Base-by-base conservation (phyloP, 2,329 filamentous ascomycete genomes). In the Verticillium nubilum region DNA sequence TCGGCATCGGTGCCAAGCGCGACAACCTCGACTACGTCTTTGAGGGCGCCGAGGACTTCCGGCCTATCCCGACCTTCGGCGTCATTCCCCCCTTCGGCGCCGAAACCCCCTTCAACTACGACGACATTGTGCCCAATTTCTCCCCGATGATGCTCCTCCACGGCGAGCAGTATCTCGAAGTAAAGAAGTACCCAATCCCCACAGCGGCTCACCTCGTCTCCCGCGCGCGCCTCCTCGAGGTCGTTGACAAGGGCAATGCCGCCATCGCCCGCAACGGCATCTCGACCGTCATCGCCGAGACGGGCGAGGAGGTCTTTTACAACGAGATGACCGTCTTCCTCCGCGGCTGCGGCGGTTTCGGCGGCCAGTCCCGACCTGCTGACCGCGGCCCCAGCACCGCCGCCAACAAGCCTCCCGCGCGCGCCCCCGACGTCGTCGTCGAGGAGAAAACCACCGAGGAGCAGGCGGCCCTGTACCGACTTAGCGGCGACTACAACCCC, bases 61-160 rank as follows among this genome's bases (percentile, higher is more conserved):
- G 97, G 74, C 88, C 91, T 58, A 81, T 98, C 58, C 95, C 95
- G 58, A 96, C 93, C n/a, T 99, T 91, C 69, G 95, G 93, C 73
- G 95, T 98, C 63, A 88, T 99, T 68, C 95, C 95, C n/a, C 90
- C 88, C 68, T 97, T 98, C 79, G 89, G 89, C 77, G 88, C 92
- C 62, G 83, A 90, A 65, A 80, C 87, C 62, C 91, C 94, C 28
- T 98, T 90, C 80, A 86, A 82, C 74, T 83, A 95, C 68, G 85
- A 87, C 70, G 86, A 93, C 60, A 84, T 99, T 62, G 89, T 98
- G 28, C 92, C 93, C 74, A 96, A 98, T 83, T 99, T 97, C 82
- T 92, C 86, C 35, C 94, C 93, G 63, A 97, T 97, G 92, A 97
- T 97, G 92, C 86, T 99, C 57, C 89, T 99, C 26, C 95, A 99